Percentiles rank a stretch among this genome's conserved stretches.
Conservation (phyloP, 257 asterid genomes). For the Solanum corneliomulleri region DNA sequence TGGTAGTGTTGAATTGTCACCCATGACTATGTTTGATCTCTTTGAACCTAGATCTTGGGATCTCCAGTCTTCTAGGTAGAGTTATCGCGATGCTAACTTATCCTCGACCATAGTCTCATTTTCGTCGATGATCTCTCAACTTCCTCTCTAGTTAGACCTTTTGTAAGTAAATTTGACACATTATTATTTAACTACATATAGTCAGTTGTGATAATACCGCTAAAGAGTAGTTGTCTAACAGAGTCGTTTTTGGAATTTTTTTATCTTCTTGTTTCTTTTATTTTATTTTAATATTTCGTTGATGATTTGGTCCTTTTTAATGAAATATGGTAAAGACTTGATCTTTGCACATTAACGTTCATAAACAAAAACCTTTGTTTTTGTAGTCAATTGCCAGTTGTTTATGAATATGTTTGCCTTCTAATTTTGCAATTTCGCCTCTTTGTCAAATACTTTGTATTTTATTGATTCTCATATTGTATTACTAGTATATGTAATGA, state of each 20-base stretch:
- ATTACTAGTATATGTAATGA: constrained; percentile 8
- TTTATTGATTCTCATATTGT: not conserved
- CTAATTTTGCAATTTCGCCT: not conserved
- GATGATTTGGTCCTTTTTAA: not conserved
- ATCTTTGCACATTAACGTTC: not conserved
- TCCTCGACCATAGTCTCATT: not conserved
- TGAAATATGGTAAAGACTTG: not conserved
- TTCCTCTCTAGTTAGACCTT: too few relatives aligned
- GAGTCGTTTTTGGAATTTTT: not conserved
- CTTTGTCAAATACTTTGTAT: not conserved
- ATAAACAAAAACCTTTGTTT: not conserved
- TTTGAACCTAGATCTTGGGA: not conserved
- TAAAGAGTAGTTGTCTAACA: not conserved
- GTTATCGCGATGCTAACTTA: not conserved
- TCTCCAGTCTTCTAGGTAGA: not conserved
- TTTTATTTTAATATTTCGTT: not conserved
- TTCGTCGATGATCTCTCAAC: not conserved
- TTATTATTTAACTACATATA: not conserved
- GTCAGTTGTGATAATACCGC: not conserved
- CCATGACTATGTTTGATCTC: not conserved
- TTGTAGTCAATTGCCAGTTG: not conserved
- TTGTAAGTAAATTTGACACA: not conserved
- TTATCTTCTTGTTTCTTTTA: not conserved
- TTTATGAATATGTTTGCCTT: not conserved
- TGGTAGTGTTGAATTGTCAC: too few relatives aligned